A percentile compares a stretch with the other conserved stretches of the same genome.
Conservation (phyloP, 495 filamentous ascomycete genomes). For the Chlorociboria aeruginascens region DNA sequence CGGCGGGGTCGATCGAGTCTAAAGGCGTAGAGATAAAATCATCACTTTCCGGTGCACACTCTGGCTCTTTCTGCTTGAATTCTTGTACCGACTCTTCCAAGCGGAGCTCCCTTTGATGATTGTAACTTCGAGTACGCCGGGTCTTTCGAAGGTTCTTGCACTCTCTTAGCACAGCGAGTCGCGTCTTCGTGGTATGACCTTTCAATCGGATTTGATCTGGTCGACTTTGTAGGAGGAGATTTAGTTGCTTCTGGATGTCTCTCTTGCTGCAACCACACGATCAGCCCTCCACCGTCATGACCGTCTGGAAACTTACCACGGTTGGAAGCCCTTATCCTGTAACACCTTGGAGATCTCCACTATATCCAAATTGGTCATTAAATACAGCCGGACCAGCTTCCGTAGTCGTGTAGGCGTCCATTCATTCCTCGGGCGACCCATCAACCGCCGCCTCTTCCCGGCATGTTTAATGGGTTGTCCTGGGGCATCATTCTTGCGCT, state of each 20-base stretch:
- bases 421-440: slow-evolving; percentile 14
- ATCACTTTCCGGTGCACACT: too few species aligned
- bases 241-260: slow-evolving; percentile 9
- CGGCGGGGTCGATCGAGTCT: too few species aligned
- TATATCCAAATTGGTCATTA: slow-evolving; percentile 15
- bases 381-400: slow-evolving; percentile 13
- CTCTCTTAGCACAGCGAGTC: slow-evolving; percentile 6
- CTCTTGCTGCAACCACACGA: slow-evolving; percentile 3
- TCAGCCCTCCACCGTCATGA: neutral
- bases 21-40: too few species aligned
- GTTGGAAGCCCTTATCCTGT: slow-evolving; percentile 1
- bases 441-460: neutral
- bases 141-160: slow-evolving; percentile 1
- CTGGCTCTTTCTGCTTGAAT: too few species aligned
- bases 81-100: too few species aligned
- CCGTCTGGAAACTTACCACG: slow-evolving; percentile 1
- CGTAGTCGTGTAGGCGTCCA: slow-evolving; percentile 13
- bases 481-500: neutral
- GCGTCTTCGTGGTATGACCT: slow-evolving; percentile 1
- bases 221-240: slow-evolving; percentile 3
- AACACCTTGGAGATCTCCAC: slow-evolving; percentile 12
- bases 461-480: neutral
- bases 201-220: slow-evolving; percentile 8
- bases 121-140: neutral
- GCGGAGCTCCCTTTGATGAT: too few species aligned